Evolutionary conservation across 1,139 yeast genomes (phyloP).

Genomic region (Suhomyces chickasaworum): DNA sequence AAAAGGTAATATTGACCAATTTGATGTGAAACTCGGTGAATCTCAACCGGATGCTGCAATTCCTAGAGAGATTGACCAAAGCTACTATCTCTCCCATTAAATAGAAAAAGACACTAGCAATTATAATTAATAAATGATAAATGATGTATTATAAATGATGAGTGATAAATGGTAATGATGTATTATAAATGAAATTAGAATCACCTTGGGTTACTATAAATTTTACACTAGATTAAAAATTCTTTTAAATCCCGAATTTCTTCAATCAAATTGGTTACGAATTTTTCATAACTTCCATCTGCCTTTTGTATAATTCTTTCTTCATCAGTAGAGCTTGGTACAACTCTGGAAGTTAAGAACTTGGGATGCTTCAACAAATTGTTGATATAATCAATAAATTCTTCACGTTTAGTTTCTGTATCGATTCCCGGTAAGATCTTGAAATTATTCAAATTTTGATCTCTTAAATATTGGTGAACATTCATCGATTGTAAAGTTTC

Average conservation of each 20-base stretch:
- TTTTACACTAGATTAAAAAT: constrained; percentile 26
- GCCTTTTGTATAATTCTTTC: constrained; percentile 52
- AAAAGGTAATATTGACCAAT: constrained; percentile 19
- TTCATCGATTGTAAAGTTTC: constrained; percentile 56
- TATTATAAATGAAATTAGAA: too few species aligned
- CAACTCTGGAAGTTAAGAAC: constrained; percentile 68
- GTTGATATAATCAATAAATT: constrained; percentile 59
- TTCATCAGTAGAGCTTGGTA: constrained; percentile 66
- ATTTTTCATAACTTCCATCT: constrained; percentile 40
- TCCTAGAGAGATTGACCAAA: constrained; percentile 37
- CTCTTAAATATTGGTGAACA: constrained; percentile 44
- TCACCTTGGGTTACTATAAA: too few species aligned
- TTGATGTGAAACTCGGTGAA: constrained; percentile 14
- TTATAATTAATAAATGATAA: too few species aligned
- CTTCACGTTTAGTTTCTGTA: constrained; percentile 54
- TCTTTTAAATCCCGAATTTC: constrained; percentile 61
- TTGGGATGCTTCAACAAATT: constrained; percentile 85
- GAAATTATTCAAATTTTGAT: constrained; percentile 25
- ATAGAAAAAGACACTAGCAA: background rate
- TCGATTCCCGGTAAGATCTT: constrained; percentile 64
- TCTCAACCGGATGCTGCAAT: constrained; percentile 32
- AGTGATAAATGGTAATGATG: too few species aligned
- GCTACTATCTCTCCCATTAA: constrained; percentile 25
- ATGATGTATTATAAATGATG: too few species aligned
- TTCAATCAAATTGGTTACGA: constrained; percentile 52